Conservation (phyloP, 371 early-diverging fungal genomes). For the Rhizomucor miehei region DNA sequence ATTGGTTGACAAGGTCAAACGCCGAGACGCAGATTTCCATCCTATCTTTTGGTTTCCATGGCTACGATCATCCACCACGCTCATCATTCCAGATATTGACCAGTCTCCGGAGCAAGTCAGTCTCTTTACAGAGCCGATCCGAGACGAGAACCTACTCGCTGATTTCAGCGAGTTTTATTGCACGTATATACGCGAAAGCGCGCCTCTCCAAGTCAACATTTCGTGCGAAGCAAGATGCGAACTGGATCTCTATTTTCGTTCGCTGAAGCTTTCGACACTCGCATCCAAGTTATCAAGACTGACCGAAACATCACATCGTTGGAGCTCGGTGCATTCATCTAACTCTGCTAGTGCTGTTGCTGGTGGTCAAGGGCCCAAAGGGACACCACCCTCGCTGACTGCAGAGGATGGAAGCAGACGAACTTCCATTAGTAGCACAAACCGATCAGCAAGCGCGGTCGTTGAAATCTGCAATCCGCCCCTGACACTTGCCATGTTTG, state of each 20-base stretch:
- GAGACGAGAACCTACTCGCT: slow-evolving; percentile 4
- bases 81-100: background rate
- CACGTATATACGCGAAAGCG: slow-evolving; percentile 25
- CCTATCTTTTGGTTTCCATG: no score
- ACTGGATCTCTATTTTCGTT: slow-evolving; percentile 11
- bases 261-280: background rate
- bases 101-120: background rate
- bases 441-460: background rate
- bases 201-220: slow-evolving; percentile 40
- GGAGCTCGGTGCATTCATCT: background rate
- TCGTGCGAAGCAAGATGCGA: slow-evolving; percentile 26
- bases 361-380: no score
- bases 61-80: background rate
- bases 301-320: background rate
- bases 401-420: no score
- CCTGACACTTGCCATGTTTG: slow-evolving; percentile 21
- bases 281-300: background rate
- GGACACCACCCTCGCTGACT: no score
- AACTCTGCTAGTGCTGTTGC: background rate
- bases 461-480: background rate
- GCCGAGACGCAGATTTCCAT: background rate
- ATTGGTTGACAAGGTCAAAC: slow-evolving; percentile 17
- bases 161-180: slow-evolving; percentile 31
- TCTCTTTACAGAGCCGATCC: background rate
- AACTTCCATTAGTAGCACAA: background rate